These are phyloP conservation scores for Melocanna baccifera DNA, from an alignment of 176 grass and related monocot species.

Conservation along the genomic window DNA sequence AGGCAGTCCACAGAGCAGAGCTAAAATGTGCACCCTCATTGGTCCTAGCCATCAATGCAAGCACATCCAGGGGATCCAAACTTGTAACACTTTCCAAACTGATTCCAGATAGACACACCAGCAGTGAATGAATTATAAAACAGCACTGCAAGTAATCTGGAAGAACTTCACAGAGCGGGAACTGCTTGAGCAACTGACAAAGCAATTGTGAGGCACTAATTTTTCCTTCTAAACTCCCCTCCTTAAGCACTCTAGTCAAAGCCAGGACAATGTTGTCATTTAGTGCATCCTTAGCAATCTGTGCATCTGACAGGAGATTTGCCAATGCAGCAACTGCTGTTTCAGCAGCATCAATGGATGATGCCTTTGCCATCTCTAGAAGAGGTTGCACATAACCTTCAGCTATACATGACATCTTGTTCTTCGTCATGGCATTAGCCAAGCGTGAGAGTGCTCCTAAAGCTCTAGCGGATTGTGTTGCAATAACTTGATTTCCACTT, in stretches of 20 bases:
- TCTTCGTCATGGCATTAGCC: slow-evolving; percentile 64
- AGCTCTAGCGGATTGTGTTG: slow-evolving; percentile 89
- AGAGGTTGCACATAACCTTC: slow-evolving; percentile 79
- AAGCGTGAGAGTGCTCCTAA: slow-evolving; percentile 78
- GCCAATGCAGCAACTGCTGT: slow-evolving; percentile 81
- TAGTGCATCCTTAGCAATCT: slow-evolving; percentile 76
- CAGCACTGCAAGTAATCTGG: slow-evolving; percentile 62
- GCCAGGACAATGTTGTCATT: slow-evolving; percentile 72
- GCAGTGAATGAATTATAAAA: slow-evolving; percentile 71
- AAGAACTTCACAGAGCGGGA: slow-evolving; percentile 68
- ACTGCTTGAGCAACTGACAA: slow-evolving; percentile 76
- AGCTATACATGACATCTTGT: slow-evolving; percentile 65
- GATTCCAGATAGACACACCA: slow-evolving; percentile 72
- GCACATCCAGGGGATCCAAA: slow-evolving; percentile 66
- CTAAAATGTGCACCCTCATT: slow-evolving; percentile 54
- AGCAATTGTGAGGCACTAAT: slow-evolving; percentile 71
- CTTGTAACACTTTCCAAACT: slow-evolving; percentile 50
- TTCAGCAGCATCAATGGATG: slow-evolving; percentile 79
- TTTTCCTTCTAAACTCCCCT: slow-evolving; percentile 90
- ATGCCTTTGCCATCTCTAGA: slow-evolving; percentile 88
- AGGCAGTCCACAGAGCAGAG: slow-evolving; percentile 54
- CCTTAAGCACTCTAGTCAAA: slow-evolving; percentile 78
- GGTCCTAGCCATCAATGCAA: slow-evolving; percentile 63
- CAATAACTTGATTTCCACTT: slow-evolving; percentile 72
- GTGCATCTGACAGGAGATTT: slow-evolving; percentile 76